Conservation (phyloP, 768 basidiomycete species). For the Boletus edulis region DNA sequence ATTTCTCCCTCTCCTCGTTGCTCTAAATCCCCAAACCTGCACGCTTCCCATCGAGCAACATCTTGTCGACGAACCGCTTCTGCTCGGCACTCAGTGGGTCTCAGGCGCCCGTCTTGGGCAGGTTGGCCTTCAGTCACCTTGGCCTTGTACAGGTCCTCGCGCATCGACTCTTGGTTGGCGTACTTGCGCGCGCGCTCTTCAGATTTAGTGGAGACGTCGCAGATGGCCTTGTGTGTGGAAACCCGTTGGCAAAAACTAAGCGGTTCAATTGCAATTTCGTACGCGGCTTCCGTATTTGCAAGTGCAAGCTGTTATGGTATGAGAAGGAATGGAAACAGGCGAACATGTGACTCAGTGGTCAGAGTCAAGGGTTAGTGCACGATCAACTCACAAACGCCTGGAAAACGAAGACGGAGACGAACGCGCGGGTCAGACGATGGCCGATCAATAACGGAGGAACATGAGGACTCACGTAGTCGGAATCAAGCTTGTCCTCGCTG, state of each 20-base stretch:
- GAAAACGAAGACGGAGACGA: too few species aligned
- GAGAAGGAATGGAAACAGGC: not conserved
- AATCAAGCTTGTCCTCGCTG: conserved; percentile 60
- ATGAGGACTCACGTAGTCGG: conserved; percentile 53
- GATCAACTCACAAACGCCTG: conserved; percentile 71
- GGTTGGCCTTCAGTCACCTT: conserved; percentile 67
- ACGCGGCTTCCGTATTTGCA: conserved; percentile 54
- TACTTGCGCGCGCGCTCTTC: conserved; percentile 71
- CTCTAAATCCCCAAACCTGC: conserved; percentile 69
- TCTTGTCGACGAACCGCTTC: conserved; percentile 73
- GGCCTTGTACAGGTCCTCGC: conserved; percentile 74
- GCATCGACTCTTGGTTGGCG: conserved; percentile 75
- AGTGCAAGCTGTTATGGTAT: conserved; percentile 48
- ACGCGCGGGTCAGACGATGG: too few species aligned
- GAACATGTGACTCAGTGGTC: not conserved
- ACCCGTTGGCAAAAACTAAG: conserved; percentile 85
- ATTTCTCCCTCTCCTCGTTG: conserved; percentile 47
- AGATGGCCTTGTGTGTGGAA: conserved; percentile 66
- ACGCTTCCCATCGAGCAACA: conserved; percentile 75
- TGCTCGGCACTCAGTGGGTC: conserved; percentile 64
- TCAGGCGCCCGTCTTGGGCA: conserved; percentile 60
- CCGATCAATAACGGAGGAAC: not conserved
- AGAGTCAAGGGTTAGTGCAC: too few species aligned
- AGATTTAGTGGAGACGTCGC: conserved; percentile 76
- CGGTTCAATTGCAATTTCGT: conserved; percentile 52